phyloP scores from a whole-genome alignment of 805 yeast species.

The Candida arabinofermentans region DNA sequence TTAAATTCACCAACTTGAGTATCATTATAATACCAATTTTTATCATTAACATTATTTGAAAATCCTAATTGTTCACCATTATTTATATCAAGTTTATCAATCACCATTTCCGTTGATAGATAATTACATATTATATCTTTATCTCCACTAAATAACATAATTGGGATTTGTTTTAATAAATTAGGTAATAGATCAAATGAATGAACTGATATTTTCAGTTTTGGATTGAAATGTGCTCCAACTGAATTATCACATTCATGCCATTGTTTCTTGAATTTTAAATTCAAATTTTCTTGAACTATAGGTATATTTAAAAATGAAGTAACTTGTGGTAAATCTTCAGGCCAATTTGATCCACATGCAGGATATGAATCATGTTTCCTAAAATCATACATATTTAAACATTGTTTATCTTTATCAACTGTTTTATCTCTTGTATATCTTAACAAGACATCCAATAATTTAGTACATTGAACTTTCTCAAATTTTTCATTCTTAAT shows the following conservation, averaged over 20 bases:
- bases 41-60: conserved; percentile 28
- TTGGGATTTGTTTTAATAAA: conserved; percentile 52
- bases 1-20: conserved; percentile 36
- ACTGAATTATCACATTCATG: conserved; percentile 71
- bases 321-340: conserved; percentile 44
- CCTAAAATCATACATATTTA: conserved; percentile 80
- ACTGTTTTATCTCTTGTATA: conserved; percentile 25
- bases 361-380: conserved; percentile 70
- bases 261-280: conserved; percentile 49
- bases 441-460: conserved; percentile 38
- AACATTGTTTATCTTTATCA: conserved; percentile 48
- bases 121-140: conserved; percentile 86
- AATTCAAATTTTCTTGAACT: conserved; percentile 51
- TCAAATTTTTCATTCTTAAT: conserved; percentile 22
- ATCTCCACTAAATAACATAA: conserved; percentile 81
- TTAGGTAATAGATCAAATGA: conserved; percentile 65
- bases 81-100: conserved; percentile 56
- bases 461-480: conserved; percentile 33
- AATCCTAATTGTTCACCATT: conserved; percentile 55
- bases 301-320: conserved; percentile 44
- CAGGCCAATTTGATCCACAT: conserved; percentile 95
- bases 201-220: conserved; percentile 51
- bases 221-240: conserved; percentile 45
- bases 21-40: conserved; percentile 44
- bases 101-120: conserved; percentile 65